Evolutionary conservation across 768 basidiomycete genomes (phyloP), one percentile per base, ranked within the genome.

Genomic region (Termitomyces sp.): DNA sequence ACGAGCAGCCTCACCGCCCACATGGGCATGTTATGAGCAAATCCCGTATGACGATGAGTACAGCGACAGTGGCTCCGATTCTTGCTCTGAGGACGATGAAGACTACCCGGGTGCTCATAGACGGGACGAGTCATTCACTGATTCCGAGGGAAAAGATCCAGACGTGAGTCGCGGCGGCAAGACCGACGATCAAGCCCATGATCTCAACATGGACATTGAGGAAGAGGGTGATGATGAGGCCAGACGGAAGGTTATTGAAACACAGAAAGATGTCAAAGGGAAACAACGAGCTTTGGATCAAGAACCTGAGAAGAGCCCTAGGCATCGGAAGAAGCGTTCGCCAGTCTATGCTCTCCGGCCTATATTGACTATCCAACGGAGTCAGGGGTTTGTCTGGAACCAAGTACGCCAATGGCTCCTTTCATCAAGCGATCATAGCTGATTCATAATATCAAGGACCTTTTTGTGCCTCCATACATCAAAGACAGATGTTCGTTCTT

Each of bases 321-420:
- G 76, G 60, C 78, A 79, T 65, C 77, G 73, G 71, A 82, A 81
- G 70, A 84, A 83, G 71, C 82, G 81, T 43, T 76, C 79, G 60
- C 76, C 81, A 4, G 78, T 82, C 18, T 84, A 81, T 64, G 81
- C 86, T 26, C 81, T 91, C 46, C 83, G 91, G 18, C 91, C 91
- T 36, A 93, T 93, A 71, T 70, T 93, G 70, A 93, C 91, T 44
- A 93, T 93, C 56, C 91, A 93, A 69, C 80, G 81, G 69, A 91
- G 90, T 66, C 90, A 93, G 71, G 91, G 91, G 13, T 93, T 93
- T 66, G 91, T 93, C 1, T 93, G 91, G 91, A 93, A 93, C 67
- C 91, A 93, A 80, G 91, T 89, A 55, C 50, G 85, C 72, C 54
- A 28, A 41, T 28, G 13, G 12, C n/a, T n/a, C 26, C 18, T 46